A percentile compares a stretch with the other conserved stretches of the same genome.
phyloP scores from a whole-genome alignment of 768 basidiomycete genomes.

The Rhodotorula toruloides region DNA sequence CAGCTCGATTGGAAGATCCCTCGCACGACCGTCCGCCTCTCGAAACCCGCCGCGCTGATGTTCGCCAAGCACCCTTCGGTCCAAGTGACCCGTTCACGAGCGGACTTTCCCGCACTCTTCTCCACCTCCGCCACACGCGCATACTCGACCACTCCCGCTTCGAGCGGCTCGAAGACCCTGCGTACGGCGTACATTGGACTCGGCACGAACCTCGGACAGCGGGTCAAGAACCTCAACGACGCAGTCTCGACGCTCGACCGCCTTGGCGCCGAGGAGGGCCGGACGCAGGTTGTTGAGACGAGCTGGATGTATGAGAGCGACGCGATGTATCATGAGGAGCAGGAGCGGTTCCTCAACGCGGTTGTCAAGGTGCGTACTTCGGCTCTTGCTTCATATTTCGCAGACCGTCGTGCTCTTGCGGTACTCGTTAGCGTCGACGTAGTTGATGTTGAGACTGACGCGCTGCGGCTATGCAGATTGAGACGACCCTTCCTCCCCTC shows the following conservation, averaged over 20 bases:
- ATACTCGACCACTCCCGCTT: not conserved
- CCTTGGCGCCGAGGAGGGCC: slow-evolving; percentile 42
- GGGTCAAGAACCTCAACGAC: slow-evolving; percentile 70
- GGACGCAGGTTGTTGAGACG: slow-evolving; percentile 59
- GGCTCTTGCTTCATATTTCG: not conserved
- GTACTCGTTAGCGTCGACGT: not conserved
- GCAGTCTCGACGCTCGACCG: slow-evolving; percentile 68
- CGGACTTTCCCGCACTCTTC: slow-evolving; percentile 40
- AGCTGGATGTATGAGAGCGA: slow-evolving; percentile 88
- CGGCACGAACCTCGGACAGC: slow-evolving; percentile 85
- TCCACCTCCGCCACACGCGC: not conserved
- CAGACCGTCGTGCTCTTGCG: too few relatives aligned
- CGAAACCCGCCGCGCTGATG: slow-evolving; percentile 67
- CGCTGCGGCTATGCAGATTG: slow-evolving; percentile 56
- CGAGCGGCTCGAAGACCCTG: too few relatives aligned
- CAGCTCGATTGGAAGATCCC: slow-evolving; percentile 28
- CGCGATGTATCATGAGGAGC: slow-evolving; percentile 93
- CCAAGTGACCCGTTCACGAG: slow-evolving; percentile 53
- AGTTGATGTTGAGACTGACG: not conserved
- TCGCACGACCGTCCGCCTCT: slow-evolving; percentile 56
- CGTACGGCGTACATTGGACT: slow-evolving; percentile 65
- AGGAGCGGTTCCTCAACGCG: slow-evolving; percentile 81
- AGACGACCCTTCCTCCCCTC: slow-evolving; percentile 63
- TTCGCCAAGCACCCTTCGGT: slow-evolving; percentile 65
- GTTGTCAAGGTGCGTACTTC: slow-evolving; percentile 74